Evolutionary conservation across 139 green algal genomes (phyloP).

Genomic region (Axilococcus clingmanii): DNA sequence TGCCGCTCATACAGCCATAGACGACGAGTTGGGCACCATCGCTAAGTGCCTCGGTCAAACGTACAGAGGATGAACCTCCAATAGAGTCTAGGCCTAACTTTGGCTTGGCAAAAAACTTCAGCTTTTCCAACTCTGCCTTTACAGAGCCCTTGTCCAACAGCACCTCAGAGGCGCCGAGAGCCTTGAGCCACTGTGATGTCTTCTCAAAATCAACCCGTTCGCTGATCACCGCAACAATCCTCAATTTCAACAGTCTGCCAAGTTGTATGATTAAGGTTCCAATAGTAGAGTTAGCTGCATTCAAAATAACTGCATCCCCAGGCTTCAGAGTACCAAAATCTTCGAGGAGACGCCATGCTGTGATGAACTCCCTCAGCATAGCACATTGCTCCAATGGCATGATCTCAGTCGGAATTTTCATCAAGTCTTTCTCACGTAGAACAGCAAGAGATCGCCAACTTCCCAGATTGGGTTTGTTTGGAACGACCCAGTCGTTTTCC

Average conservation of each 20-base stretch:
- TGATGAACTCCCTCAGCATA: conserved; percentile 56
- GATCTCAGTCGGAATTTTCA: conserved; percentile 28
- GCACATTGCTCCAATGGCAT: conserved; percentile 55
- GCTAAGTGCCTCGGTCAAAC: conserved; percentile 51
- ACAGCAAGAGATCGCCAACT: conserved; percentile 63
- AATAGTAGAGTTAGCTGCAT: conserved; percentile 71
- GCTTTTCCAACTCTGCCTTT: conserved; percentile 49
- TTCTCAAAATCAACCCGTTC: conserved; percentile 21
- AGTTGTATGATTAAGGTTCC: conserved; percentile 79
- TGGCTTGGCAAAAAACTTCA: conserved; percentile 71
- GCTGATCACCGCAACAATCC: conserved; percentile 37
- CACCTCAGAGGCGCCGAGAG: conserved; percentile 60
- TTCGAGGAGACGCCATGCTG: conserved; percentile 83
- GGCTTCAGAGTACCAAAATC: conserved; percentile 59
- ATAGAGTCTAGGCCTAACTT: conserved; percentile 75
- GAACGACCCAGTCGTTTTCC: conserved; percentile 77
- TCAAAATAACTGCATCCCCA: conserved; percentile 80
- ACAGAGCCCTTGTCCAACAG: conserved; percentile 56
- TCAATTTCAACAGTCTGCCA: conserved; percentile 61
- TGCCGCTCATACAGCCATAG: conserved; percentile 69
- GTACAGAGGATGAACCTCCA: conserved; percentile 49
- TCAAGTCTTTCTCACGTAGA: conserved; percentile 54
- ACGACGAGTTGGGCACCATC: conserved; percentile 62
- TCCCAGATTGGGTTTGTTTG: conserved; percentile 47
- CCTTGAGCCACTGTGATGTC: conserved; percentile 35